A percentile compares a stretch with the other conserved stretches of the same genome.
Evolutionary conservation across 2,329 filamentous ascomycete genomes (phyloP).

Genomic region (Beauveria varroae): DNA sequence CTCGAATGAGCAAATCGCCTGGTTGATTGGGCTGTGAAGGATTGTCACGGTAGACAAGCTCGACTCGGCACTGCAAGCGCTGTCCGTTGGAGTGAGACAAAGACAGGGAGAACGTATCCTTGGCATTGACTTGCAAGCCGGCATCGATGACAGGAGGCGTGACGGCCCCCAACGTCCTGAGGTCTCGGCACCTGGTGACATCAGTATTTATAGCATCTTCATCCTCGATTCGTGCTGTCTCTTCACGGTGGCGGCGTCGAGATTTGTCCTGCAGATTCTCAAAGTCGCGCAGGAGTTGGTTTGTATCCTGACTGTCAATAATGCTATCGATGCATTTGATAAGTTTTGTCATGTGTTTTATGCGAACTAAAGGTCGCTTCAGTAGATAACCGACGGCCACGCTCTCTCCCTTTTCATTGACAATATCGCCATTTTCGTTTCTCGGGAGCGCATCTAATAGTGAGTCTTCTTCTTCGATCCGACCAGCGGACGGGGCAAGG

Average conservation of each 20-base stretch:
- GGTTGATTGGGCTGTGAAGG: slow-evolving; percentile 55
- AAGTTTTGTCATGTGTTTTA: slow-evolving; percentile 82
- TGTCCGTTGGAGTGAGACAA: slow-evolving; percentile 85
- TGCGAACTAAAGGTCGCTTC: slow-evolving; percentile 76
- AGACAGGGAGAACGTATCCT: slow-evolving; percentile 83
- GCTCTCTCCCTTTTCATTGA: slow-evolving; percentile 72
- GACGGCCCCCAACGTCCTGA: slow-evolving; percentile 66
- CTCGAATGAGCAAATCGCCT: slow-evolving; percentile 87
- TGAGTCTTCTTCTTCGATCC: slow-evolving; percentile 51
- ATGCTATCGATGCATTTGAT: slow-evolving; percentile 61
- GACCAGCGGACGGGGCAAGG: slow-evolving; percentile 59
- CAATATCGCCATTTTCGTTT: slow-evolving; percentile 58
- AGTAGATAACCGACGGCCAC: slow-evolving; percentile 92
- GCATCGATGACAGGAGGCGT: slow-evolving; percentile 65
- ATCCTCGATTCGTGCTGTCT: slow-evolving; percentile 67
- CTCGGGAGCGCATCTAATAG: slow-evolving; percentile 51
- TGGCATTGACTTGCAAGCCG: slow-evolving; percentile 75
- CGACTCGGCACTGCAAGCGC: slow-evolving; percentile 79
- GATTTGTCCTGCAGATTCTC: slow-evolving; percentile 69
- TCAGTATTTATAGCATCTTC: slow-evolving; percentile 83
- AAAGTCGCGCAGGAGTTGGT: slow-evolving; percentile 44
- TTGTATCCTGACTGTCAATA: slow-evolving; percentile 38
- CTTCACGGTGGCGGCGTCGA: slow-evolving; percentile 55
- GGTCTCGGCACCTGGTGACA: slow-evolving; percentile 69
- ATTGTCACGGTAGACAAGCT: slow-evolving; percentile 80